Conservation (phyloP, 345 rosid genomes). For the Passiflora organensis region DNA sequence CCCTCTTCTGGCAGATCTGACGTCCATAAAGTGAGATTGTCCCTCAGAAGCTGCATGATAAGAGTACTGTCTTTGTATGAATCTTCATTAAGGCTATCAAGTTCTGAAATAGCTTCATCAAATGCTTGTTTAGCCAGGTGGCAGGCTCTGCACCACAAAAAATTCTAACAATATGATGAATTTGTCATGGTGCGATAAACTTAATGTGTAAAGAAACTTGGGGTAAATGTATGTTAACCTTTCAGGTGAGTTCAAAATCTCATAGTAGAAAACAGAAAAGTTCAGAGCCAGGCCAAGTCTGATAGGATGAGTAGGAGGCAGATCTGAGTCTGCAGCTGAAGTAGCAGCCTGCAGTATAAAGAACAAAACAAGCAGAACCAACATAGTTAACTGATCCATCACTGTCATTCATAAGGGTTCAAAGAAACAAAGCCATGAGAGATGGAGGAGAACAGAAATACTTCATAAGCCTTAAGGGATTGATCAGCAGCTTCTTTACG, state of each 20-base stretch:
- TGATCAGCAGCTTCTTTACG: constrained; percentile 54
- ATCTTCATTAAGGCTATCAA: constrained; percentile 82
- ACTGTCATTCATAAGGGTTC: not conserved
- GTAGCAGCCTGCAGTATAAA: constrained; percentile 39
- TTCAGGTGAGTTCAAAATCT: constrained; percentile 41
- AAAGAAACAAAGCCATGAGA: not conserved
- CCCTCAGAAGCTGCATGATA: constrained; percentile 89
- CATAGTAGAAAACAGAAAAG: constrained; percentile 46
- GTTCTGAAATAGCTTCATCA: constrained; percentile 82
- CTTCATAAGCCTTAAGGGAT: constrained; percentile 58
- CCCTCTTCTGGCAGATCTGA: constrained; percentile 79
- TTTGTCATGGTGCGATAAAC: not conserved
- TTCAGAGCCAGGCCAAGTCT: constrained; percentile 44
- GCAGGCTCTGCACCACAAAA: constrained; percentile 53
- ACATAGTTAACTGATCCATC: not conserved
- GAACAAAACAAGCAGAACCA: not conserved
- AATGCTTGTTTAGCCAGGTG: constrained; percentile 82
- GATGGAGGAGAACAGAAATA: not conserved
- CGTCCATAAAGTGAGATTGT: constrained; percentile 81
- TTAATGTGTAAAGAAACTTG: no score
- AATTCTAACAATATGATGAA: not conserved
- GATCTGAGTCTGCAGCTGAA: constrained; percentile 22
- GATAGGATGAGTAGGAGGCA: constrained; percentile 44
- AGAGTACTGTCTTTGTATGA: constrained; percentile 88
- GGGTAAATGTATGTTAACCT: constrained; percentile 5